Evolutionary conservation across 208 protist species (phyloP), one percentile per base, ranked within the genome.

Genomic region (Leishmania aethiopica): DNA sequence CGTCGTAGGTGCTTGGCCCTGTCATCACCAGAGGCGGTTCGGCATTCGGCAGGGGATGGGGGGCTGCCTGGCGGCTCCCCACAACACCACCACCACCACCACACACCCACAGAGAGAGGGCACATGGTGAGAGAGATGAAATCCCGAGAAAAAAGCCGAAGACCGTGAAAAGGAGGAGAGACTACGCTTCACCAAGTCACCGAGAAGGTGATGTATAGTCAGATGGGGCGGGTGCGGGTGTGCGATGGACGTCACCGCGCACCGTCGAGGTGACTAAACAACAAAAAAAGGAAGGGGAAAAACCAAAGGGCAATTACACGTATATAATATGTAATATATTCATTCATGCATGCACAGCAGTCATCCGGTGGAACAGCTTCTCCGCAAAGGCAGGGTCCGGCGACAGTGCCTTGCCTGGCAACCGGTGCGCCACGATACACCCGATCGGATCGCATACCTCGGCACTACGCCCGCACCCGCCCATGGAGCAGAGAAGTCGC

Each of bases 371-470:
- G 62, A 81, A 78, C 57, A 80, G n/a, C 11, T 67, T 55, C 25
- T 62, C 70, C 22, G 77, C 72, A 0, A 60, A 49, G n/a, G 25
- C 78, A 51, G 47, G 75, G 22, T 8, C 49, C 28, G 66, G 75
- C 19, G 85, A 73, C 64, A 84, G 64, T 37, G 73, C 70, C 72
- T 81, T 79, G 37, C 79, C 73, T 49, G 86, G 81, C 42, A 84
- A 64, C 8, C 77, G 69, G 69, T 82, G 81, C 51, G 83, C 86
- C 45, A 79, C 83, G 13, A 85, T 80, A 55, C 77, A 71, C 7
- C 86, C 83, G 64, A 89, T 85, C 77, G 82, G 57, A 57, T 89
- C 83, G 57, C 83, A 89, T 66, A 73, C 35, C 75, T 86, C 87
- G 19, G 80, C 80, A 1, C 82, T 80, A 17, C 66, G 42, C 3